A percentile compares a stretch with the other conserved stretches of the same genome.
These are phyloP conservation scores for Acacia pycnantha DNA, from an alignment of 331 rosid genomes.

Conservation along the genomic window DNA sequence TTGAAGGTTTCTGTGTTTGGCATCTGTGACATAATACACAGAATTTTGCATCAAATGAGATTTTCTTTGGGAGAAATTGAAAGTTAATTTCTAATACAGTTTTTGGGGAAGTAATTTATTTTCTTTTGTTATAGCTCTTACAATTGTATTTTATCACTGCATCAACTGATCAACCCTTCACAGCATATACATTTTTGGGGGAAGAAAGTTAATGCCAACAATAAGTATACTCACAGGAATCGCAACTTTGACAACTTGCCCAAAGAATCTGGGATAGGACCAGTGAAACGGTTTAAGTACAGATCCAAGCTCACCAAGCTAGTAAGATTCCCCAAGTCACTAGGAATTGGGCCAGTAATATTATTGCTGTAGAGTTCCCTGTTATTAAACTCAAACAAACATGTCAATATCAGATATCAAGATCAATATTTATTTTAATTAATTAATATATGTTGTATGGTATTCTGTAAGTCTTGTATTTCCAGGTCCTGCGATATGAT, in stretches of 20 bases:
- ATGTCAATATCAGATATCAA: not conserved
- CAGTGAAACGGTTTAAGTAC: slow-evolving; percentile 74
- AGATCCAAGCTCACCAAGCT: slow-evolving; percentile 99
- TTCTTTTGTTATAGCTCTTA: not conserved
- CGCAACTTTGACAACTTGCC: slow-evolving; percentile 92
- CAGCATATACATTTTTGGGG: not conserved
- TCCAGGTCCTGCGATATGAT: not conserved
- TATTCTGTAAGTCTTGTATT: not conserved
- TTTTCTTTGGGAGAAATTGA: not conserved
- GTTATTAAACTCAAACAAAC: slow-evolving; percentile 24
- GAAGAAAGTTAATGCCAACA: slow-evolving; percentile 13
- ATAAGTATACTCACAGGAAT: slow-evolving; percentile 76
- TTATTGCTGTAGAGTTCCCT: slow-evolving; percentile 98
- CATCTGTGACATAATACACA: not conserved
- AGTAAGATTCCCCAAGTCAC: slow-evolving; percentile 96
- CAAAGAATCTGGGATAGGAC: slow-evolving; percentile 87
- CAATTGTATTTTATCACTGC: not conserved
- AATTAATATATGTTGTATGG: not conserved
- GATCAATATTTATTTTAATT: not conserved
- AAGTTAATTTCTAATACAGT: not conserved
- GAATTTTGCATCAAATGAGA: not conserved
- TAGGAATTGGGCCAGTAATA: slow-evolving; percentile 87
- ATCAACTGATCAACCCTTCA: not conserved
- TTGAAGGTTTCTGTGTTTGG: not conserved
- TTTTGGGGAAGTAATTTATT: not conserved